These are phyloP conservation scores for Leishmania mexicana DNA, from an alignment of 208 protist species.

Conservation along the genomic window DNA sequence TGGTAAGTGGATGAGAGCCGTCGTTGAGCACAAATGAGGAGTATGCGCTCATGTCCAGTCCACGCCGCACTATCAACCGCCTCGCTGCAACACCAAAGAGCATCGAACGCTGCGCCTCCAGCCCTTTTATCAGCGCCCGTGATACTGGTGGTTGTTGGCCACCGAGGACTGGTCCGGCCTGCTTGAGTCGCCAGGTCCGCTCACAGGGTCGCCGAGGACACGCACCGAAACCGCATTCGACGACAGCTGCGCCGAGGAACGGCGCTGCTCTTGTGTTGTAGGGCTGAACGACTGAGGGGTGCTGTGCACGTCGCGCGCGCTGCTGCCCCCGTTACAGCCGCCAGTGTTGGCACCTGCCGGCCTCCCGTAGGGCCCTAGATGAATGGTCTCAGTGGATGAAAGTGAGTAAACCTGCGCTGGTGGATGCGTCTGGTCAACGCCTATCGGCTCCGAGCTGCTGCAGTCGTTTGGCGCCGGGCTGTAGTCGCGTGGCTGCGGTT, in stretches of 20 bases:
- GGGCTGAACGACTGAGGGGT: constrained; percentile 4
- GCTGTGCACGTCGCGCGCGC: neutral
- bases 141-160: constrained; percentile 1
- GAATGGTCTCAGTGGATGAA: constrained; percentile 7
- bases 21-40: neutral
- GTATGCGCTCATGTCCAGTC: neutral
- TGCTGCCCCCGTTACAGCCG: too few species aligned
- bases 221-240: constrained; percentile 16
- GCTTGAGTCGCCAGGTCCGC: neutral
- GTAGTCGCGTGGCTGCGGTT: constrained; percentile 2
- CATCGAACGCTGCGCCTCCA: neutral
- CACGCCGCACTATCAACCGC: neutral
- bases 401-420: neutral
- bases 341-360: neutral
- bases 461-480: neutral
- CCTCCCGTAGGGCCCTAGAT: constrained; percentile 7
- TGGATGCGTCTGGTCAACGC: neutral
- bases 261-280: neutral
- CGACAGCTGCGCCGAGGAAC: neutral
- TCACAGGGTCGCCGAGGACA: constrained; percentile 12
- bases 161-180: neutral
- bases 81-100: neutral
- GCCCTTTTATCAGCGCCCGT: neutral
- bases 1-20: neutral
- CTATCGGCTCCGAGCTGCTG: neutral